These are phyloP conservation scores for Galeopsis tetrahit DNA, from an alignment of 257 asterid genomes.

Conservation along the genomic window DNA sequence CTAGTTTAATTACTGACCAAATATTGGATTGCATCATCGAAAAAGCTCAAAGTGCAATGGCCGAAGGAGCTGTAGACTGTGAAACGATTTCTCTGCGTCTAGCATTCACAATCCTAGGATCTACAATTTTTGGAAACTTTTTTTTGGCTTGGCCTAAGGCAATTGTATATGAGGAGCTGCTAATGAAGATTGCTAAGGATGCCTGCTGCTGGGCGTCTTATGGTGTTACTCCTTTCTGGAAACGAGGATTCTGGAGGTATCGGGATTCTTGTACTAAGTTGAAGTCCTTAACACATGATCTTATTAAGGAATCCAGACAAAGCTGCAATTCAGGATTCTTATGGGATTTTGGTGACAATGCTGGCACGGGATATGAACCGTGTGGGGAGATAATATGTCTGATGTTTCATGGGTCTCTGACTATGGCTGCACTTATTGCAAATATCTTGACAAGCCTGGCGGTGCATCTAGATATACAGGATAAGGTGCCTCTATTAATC, in stretches of 20 bases:
- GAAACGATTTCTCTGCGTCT: constrained; percentile 45
- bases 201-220: constrained; percentile 52
- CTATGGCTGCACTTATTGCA: constrained; percentile 46
- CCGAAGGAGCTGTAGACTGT: constrained; percentile 41
- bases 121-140: constrained; percentile 47
- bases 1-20: constrained; percentile 37
- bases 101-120: constrained; percentile 46
- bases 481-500: constrained; percentile 36
- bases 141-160: constrained; percentile 54
- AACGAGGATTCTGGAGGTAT: constrained; percentile 45
- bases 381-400: constrained; percentile 49
- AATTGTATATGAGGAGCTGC: constrained; percentile 42
- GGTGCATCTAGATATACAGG: constrained; percentile 44
- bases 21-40: constrained; percentile 39
- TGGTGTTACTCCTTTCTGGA: constrained; percentile 48
- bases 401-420: constrained; percentile 56
- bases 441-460: constrained; percentile 51
- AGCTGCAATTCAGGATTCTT: constrained; percentile 34
- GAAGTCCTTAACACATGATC: constrained; percentile 48
- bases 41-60: constrained; percentile 32
- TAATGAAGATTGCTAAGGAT: constrained; percentile 49
- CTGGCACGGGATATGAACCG: constrained; percentile 34
- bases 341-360: constrained; percentile 32
- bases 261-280: constrained; percentile 41
- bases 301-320: constrained; percentile 40